Evolutionary conservation across 192 early-diverging fungal species (phyloP), one percentile per base, ranked within the genome.

Genomic region (Gryganskiella cystojenkinii): DNA sequence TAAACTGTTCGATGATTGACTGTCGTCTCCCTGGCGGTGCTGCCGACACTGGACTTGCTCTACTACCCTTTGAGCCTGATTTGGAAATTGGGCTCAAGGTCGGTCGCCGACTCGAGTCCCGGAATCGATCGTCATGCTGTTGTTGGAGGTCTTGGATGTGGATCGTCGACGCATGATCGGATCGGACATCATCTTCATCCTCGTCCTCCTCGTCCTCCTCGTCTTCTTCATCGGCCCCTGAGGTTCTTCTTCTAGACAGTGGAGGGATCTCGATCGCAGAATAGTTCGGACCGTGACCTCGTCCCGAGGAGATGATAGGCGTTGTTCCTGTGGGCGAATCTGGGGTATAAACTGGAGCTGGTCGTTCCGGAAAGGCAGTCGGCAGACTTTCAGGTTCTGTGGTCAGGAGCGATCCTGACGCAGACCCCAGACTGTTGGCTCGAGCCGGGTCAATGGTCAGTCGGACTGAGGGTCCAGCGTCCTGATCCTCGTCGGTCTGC

Each of bases 221-320:
- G 37, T 40, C 37, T 40, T 40, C 37, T 9, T 40, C 37, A 5
- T 40, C 7, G 37, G 5, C 37, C 5, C 5, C 13, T 40, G 7
- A 5, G 13, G 37, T 40, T 9, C 7, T 40, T 40, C 37, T 40
- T 13, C 5, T 9, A 13, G 37, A 40, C 37, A 22, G 13, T 24
- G 31, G 56, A 27, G 42, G 52, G 19, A 42, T 55, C 5, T 17
- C 19, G 8, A 78, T 78, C 14, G 74, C 37, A 3, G 61, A 53
- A 22, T 78, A 78, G 19, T 24, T 69, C n/a, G n/a, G 67, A 14
- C n/a, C 22, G 30, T 28, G 24, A 24, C 58, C 56, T 19, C 60
- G 65, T 20, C 66, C 55, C 25, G 56, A 31, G 24, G 19, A 24
- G 22, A 64, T 64, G 22, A 69, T 78, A 14, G 74, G 74, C 14